Base-by-base conservation (phyloP, 768 basidiomycete species). In the Kwoniella heveanensis region DNA sequence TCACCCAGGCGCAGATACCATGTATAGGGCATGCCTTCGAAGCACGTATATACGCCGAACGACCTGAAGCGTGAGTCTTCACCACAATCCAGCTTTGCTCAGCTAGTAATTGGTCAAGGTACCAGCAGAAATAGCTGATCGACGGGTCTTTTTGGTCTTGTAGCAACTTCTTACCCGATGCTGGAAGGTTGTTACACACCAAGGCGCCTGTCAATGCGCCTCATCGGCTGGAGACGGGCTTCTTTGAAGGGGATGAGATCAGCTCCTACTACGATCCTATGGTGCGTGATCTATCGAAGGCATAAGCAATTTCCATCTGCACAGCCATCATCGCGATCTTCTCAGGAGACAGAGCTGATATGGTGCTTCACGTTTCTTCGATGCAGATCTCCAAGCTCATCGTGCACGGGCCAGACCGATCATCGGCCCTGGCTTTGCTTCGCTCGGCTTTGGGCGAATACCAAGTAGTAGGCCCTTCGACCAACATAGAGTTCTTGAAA, bases 11-110 rank as follows among this genome's bases (percentile, higher is more conserved):
- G 0, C 82, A 87, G 17, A 89, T 97, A 59, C 91, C 90, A 1
- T 87, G 92, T 55, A 87, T 90, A 0, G 94, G 94, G 5, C 94
- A 95, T 68, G 90, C 92, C 0, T 95, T 95, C 69, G 94, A 95
- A 80, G 92, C 91, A 7, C 87, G 94, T 21, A 94, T 97, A 65
- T 96, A 97, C 75, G 94, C 93, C 1, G 94, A 96, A 79, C 91
- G 92, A 69, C 94, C 93, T 22, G 87, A 91, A 63, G 92, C 93
- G 78, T 80, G n/a, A 69, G 79, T 64, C 22, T 22, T 48, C 0
- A 17, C 26, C 39, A 4, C 39, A 44, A 10, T 50, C 17, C 48
- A 6, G 27, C 29, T 1, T 22, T 21, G 13, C 26, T 17, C 46
- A 37, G 39, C 39, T 17, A 10, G 6, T 5, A 29, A 17, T 4